phyloP scores from a whole-genome alignment of 75 land plant species.

The Adiantum capillusveneris region DNA sequence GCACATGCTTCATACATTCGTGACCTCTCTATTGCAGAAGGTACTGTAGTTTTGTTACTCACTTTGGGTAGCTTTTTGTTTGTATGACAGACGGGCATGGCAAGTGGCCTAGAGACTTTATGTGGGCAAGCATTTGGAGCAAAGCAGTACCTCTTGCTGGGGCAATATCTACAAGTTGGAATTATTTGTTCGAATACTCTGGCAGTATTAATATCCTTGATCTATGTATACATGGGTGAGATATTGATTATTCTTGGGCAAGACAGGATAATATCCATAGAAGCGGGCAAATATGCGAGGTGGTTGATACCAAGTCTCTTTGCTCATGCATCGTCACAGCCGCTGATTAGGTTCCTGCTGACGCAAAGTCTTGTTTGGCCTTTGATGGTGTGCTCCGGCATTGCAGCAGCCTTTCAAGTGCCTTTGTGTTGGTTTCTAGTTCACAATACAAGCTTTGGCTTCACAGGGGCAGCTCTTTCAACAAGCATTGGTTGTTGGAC shows the following conservation, averaged over 20 bases:
- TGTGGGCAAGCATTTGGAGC: constrained; percentile 81
- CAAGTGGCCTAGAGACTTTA: constrained; percentile 69
- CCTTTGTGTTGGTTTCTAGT: constrained; percentile 22
- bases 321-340: constrained; percentile 24
- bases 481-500: constrained; percentile 33
- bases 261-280: constrained; percentile 18
- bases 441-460: constrained; percentile 18
- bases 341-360: constrained; percentile 30
- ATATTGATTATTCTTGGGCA: constrained; percentile 27
- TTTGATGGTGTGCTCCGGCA: constrained; percentile 17
- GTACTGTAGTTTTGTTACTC: not conserved
- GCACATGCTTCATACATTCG: not conserved
- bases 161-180: constrained; percentile 61
- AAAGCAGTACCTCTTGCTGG: constrained; percentile 43
- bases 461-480: constrained; percentile 32
- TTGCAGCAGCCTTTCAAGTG: constrained; percentile 12
- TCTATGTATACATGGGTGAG: constrained; percentile 20
- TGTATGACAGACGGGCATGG: constrained; percentile 72
- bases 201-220: constrained; percentile 28
- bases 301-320: constrained; percentile 32
- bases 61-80: too few relatives aligned
- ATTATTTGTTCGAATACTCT: constrained; percentile 39
- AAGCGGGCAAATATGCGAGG: constrained; percentile 32
- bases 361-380: constrained; percentile 33
- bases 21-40: not conserved